Evolutionary conservation across 176 grass and related monocot species (phyloP).

Genomic region (Bothriochloa decipiens): DNA sequence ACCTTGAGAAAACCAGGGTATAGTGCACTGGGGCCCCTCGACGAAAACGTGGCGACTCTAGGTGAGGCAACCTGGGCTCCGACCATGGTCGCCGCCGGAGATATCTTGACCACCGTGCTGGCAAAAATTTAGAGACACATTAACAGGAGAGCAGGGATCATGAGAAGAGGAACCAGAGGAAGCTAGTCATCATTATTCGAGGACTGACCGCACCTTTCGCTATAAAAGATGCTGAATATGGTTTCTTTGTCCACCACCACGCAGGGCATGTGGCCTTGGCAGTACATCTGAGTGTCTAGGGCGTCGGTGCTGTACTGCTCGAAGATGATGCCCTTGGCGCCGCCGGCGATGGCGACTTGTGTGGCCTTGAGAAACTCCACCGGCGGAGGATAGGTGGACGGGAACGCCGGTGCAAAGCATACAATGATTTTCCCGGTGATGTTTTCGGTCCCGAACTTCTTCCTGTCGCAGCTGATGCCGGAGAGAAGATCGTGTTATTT

Average conservation of each 20-base stretch:
- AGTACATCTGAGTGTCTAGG: rapidly evolving
- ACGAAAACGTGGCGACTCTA: not conserved
- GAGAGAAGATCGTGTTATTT: too few species aligned
- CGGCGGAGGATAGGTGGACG: rapidly evolving
- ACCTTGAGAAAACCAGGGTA: slow-evolving; percentile 28
- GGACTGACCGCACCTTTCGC: too few species aligned
- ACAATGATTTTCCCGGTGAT: slow-evolving; percentile 29
- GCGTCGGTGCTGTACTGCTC: not conserved
- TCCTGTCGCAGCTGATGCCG: not conserved
- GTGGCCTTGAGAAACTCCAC: rapidly evolving
- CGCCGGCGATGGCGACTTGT: not conserved
- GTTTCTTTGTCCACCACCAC: slow-evolving; percentile 7
- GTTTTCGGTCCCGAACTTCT: not conserved
- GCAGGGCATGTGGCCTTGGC: not conserved
- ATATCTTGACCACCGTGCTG: not conserved
- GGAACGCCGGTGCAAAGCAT: not conserved
- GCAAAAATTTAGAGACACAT: not conserved
- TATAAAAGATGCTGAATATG: not conserved
- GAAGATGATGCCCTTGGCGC: slow-evolving; percentile 29
- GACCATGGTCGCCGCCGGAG: not conserved
- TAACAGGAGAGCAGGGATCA: too few species aligned
- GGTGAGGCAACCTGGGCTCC: not conserved
- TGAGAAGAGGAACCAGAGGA: too few species aligned
- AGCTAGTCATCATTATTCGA: too few species aligned
- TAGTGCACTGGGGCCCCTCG: not conserved